A percentile compares a stretch with the other conserved stretches of the same genome.
phyloP scores from a whole-genome alignment of 179 eudicot species.

The Nepenthes alata region DNA sequence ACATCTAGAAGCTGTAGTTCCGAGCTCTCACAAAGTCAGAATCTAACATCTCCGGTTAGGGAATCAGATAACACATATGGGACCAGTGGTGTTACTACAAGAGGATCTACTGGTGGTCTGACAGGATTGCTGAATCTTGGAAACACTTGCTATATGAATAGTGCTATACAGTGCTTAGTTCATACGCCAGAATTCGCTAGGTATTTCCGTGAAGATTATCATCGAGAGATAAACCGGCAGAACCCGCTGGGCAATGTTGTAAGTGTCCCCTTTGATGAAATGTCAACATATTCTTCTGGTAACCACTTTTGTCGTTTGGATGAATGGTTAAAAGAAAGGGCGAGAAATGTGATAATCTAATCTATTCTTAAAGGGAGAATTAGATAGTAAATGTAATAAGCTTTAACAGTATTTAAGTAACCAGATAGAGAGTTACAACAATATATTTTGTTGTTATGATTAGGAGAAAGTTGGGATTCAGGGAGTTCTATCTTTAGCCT shows the following conservation, averaged over 20 bases:
- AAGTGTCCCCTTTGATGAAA: conserved; percentile 22
- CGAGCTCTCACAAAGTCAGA: conserved; percentile 38
- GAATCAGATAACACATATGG: conserved; percentile 50
- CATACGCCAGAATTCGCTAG: conserved; percentile 90
- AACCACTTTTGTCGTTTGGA: background rate
- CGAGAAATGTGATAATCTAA: background rate
- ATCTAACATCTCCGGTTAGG: conserved; percentile 26
- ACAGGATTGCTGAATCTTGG: conserved; percentile 90
- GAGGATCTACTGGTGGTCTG: conserved; percentile 77
- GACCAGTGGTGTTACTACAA: conserved; percentile 70
- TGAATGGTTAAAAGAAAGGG: background rate
- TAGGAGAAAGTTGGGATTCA: too few species aligned
- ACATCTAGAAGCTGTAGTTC: conserved; percentile 44
- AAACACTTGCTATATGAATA: conserved; percentile 96
- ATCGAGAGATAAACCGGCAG: conserved; percentile 73
- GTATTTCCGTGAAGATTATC: conserved; percentile 81
- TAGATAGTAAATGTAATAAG: background rate
- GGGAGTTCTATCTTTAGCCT: too few species aligned
- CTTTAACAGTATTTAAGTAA: background rate
- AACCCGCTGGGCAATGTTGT: conserved; percentile 97
- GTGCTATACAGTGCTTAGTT: conserved; percentile 94
- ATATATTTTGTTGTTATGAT: too few species aligned
- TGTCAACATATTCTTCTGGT: background rate
- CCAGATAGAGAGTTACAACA: background rate
- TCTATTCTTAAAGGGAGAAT: background rate